Base-by-base conservation (phyloP, 495 filamentous ascomycete species). In the Apodospora peruviana region DNA sequence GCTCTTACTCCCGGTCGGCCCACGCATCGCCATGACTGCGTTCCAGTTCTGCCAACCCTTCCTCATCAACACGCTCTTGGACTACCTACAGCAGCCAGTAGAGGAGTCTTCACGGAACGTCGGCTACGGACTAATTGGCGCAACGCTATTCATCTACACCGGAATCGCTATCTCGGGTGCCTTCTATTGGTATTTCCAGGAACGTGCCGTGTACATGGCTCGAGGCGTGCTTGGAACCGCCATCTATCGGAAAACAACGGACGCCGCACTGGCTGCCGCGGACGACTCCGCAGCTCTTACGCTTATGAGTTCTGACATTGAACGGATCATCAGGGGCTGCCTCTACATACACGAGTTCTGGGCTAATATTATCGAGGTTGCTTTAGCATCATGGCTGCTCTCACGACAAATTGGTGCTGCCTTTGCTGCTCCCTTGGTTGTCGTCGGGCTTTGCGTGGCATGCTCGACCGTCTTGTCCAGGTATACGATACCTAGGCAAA, bases 1-100 rank as follows among this genome's bases (percentile, higher is more conserved):
- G 1, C 51, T 71, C 1, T 14, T 69, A 17, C 50, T 69, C 5
- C 65, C 67, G 0, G 43, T 70, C 1, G 51, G 47, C 1, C 63
- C 67, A 2, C 59, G 65, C 2, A 48, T 69, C 5, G 60, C 60
- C 0, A 45, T 66, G 36, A 50, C 51, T 4, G 65, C 48, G 11
- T 82, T 88, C 52, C 79, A 71, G 17, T 79, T 84, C 40, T 76
- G 74, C 45, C 84, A 87, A 52, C 85, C 85, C 1, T 75, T 87
- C 42, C 70, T 89, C 11, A 74, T 86, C 18, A 65, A 81, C 22
- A 64, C 72, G 10, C 71, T 79, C 0, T 57, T 84, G 4, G 57
- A 52, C 0, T 63, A 78, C 40, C 73, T 77, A 4, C 47, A 68
- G 7, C 56, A 74, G 43, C 68, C 74, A 4, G 64, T 60, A 0